Percentiles rank a stretch among this genome's conserved stretches.
phyloP scores from a whole-genome alignment of 805 yeast species.

The Saturnispora sanitii region DNA sequence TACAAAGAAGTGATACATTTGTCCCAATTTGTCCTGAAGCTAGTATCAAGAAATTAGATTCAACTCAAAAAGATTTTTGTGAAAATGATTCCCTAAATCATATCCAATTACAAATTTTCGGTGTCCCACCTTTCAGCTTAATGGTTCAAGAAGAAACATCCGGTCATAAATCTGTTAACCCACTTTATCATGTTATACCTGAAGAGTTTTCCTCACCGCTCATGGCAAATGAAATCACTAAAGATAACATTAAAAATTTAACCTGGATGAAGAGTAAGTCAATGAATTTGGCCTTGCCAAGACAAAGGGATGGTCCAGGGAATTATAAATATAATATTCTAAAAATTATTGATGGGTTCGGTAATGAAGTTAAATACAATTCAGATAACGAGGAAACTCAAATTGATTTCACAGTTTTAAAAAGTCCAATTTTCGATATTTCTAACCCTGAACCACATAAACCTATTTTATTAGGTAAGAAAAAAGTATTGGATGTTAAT shows the following conservation, averaged over 20 bases:
- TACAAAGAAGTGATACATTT: constrained; percentile 50
- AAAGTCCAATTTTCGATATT: constrained; percentile 43
- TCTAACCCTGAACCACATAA: constrained; percentile 26
- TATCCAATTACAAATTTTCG: constrained; percentile 44
- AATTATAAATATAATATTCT: constrained; percentile 46
- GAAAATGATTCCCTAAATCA: constrained; percentile 37
- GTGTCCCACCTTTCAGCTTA: constrained; percentile 70
- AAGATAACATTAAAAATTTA: constrained; percentile 29
- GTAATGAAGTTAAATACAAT: constrained; percentile 42
- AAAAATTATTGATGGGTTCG: constrained; percentile 56
- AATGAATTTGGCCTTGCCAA: constrained; percentile 22
- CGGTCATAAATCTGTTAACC: constrained; percentile 24
- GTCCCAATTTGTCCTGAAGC: constrained; percentile 77
- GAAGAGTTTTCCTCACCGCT: constrained; percentile 43
- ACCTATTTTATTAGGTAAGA: constrained; percentile 25
- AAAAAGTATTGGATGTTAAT: constrained; percentile 26
- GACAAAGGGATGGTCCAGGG: constrained; percentile 32
- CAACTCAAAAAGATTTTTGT: constrained; percentile 37
- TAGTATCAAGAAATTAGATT: constrained; percentile 25
- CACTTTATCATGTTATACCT: constrained; percentile 30
- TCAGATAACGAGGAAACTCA: constrained; percentile 31
- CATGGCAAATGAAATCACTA: constrained; percentile 17
- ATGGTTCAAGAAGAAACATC: constrained; percentile 40
- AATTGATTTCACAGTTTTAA: constrained; percentile 42
- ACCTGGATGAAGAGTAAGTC: constrained; percentile 27